phyloP scores from a whole-genome alignment of 352 stramenopile genomes.

The Pythium scleroteichum region DNA sequence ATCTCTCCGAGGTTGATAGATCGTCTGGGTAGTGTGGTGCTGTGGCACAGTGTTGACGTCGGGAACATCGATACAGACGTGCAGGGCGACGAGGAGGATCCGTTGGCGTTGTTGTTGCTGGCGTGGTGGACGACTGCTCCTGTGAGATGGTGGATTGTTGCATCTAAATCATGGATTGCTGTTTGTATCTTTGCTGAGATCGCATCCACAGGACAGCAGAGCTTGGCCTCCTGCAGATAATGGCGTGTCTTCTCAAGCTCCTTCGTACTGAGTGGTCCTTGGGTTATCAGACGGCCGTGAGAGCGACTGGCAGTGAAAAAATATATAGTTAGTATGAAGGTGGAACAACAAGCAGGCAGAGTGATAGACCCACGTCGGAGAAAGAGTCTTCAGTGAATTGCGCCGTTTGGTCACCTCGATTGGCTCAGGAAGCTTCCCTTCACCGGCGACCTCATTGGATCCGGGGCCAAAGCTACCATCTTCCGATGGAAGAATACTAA shows the following conservation, averaged over 20 bases:
- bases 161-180: conserved; percentile 43
- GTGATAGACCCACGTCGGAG: conserved; percentile 42
- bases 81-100: conserved; percentile 8
- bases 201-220: conserved; percentile 38
- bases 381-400: conserved; percentile 54
- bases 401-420: conserved; percentile 23
- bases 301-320: conserved; percentile 13
- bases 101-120: conserved; percentile 14
- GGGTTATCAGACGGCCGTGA: conserved; percentile 14
- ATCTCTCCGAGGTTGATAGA: conserved; percentile 29
- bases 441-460: conserved; percentile 2
- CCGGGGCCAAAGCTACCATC: conserved; percentile 20
- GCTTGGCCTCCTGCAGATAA: conserved; percentile 54
- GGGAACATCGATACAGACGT: conserved; percentile 11
- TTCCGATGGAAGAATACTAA: conserved; percentile 75
- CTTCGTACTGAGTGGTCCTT: conserved; percentile 38
- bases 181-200: conserved; percentile 48
- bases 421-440: conserved; percentile 4
- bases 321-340: background rate
- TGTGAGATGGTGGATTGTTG: conserved; percentile 17
- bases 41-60: background rate
- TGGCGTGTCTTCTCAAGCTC: conserved; percentile 57
- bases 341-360: too few relatives aligned
- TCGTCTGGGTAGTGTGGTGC: conserved; percentile 5
- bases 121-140: background rate